phyloP scores from a whole-genome alignment of 2,329 filamentous ascomycete species.

The Fusarium virguliforme region DNA sequence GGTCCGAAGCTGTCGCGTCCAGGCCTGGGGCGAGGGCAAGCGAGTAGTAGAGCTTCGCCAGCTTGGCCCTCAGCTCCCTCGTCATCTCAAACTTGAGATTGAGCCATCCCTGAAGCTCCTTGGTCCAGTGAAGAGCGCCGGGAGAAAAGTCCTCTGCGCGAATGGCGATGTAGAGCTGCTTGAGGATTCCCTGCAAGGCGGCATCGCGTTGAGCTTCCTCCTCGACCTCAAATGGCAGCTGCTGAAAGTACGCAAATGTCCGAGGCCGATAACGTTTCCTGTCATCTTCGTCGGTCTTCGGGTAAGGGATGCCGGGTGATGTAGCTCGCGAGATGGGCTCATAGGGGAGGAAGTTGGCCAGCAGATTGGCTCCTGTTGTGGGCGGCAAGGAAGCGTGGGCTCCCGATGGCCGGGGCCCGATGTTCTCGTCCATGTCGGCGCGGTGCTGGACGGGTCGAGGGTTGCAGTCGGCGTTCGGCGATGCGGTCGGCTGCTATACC shows the following conservation, averaged over 20 bases:
- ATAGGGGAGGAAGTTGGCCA: conserved; percentile 62
- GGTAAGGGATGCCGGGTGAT: conserved; percentile 79
- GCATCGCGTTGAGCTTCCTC: conserved; percentile 82
- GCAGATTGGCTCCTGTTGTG: conserved; percentile 53
- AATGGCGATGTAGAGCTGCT: conserved; percentile 92
- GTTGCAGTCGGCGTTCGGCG: conserved; percentile 6
- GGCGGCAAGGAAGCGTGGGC: conserved; percentile 53
- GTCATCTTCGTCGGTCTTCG: conserved; percentile 66
- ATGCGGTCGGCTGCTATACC: conserved; percentile 24
- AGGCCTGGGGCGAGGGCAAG: conserved; percentile 91
- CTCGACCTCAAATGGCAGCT: conserved; percentile 92
- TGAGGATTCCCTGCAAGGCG: conserved; percentile 89
- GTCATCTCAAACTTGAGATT: conserved; percentile 98
- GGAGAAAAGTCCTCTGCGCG: conserved; percentile 95
- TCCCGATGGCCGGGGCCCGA: conserved; percentile 55
- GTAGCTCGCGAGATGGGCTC: conserved; percentile 88
- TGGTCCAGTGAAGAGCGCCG: conserved; percentile 95
- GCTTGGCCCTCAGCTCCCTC: conserved; percentile 83
- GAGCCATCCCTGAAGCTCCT: conserved; percentile 95
- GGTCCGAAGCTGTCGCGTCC: conserved; percentile 84
- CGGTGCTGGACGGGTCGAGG: conserved; percentile 4
- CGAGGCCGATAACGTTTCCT: conserved; percentile 83
- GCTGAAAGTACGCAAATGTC: conserved; percentile 93
- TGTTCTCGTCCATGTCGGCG: conserved; percentile 59
- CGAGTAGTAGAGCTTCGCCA: conserved; percentile 95